A percentile compares a stretch with the other conserved stretches of the same genome.
Conservation (phyloP, 2,329 filamentous ascomycete genomes). For the Xenoacremonium recifei region DNA sequence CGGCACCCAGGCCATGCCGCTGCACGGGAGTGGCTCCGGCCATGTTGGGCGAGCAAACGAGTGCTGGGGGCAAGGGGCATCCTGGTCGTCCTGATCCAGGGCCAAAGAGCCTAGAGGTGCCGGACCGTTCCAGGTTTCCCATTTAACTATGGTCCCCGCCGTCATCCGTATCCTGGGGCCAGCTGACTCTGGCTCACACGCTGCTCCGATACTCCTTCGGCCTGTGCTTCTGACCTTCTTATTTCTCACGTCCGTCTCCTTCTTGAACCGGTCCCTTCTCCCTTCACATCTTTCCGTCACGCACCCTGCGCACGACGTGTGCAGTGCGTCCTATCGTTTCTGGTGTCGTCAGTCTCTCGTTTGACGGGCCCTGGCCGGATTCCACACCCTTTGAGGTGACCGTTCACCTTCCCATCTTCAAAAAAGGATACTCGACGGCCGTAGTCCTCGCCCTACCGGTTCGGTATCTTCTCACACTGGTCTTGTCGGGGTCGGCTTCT, state of each 20-base stretch:
- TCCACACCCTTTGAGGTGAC: no score
- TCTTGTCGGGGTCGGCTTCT: no score
- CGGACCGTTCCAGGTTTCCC: background rate
- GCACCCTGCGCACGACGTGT: background rate
- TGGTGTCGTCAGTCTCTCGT: no score
- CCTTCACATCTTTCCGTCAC: background rate
- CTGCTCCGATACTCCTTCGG: background rate
- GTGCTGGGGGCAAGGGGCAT: background rate
- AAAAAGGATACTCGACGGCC: no score
- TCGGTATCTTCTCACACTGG: no score
- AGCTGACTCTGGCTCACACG: background rate
- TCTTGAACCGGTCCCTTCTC: background rate
- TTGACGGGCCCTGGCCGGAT: no score
- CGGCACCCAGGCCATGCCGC: constrained; percentile 10
- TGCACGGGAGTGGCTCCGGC: constrained; percentile 14
- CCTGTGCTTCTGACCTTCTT: background rate
- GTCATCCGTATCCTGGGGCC: background rate
- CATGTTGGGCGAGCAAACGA: constrained; percentile 2
- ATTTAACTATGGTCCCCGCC: constrained; percentile 1
- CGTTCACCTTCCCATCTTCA: no score
- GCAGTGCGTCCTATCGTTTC: no score
- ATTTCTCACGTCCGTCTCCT: background rate
- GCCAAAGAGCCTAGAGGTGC: background rate
- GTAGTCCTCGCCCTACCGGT: no score
- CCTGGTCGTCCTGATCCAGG: background rate